phyloP scores from a whole-genome alignment of 164 flowering plant genomes.

The Liriodendron chinense region DNA sequence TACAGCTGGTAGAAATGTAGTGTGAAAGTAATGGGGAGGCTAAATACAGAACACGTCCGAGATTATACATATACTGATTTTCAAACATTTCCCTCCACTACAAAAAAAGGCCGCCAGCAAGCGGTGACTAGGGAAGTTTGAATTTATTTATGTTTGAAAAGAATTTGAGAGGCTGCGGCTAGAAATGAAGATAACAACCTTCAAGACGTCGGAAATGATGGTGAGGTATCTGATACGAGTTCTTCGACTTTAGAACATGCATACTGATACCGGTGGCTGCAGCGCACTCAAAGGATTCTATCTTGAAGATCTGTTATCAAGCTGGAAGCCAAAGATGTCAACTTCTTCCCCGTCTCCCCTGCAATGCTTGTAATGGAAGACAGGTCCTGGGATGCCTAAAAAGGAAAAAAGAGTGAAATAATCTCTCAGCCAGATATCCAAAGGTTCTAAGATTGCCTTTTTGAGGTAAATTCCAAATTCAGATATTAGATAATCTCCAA shows the following conservation, averaged over 20 bases:
- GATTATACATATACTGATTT: neutral
- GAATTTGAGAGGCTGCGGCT: neutral
- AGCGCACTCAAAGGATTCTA: slow-evolving; percentile 60
- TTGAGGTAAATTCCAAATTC: too few relatives aligned
- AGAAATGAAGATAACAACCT: neutral
- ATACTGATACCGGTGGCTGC: neutral
- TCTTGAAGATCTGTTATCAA: slow-evolving; percentile 87
- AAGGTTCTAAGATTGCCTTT: too few relatives aligned
- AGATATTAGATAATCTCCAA: too few relatives aligned
- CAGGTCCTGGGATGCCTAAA: slow-evolving; percentile 89
- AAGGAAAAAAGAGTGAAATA: neutral
- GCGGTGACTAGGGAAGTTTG: neutral
- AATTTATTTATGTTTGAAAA: slow-evolving; percentile 5
- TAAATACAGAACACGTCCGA: neutral
- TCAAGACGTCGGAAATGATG: neutral
- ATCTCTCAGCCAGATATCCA: neutral
- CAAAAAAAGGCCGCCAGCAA: neutral
- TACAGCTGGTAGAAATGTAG: neutral
- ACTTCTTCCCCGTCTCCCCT: slow-evolving; percentile 95
- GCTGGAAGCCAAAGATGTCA: slow-evolving; percentile 68
- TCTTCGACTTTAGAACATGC: neutral
- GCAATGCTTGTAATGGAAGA: slow-evolving; percentile 89
- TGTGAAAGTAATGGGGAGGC: neutral
- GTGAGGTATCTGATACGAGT: neutral
- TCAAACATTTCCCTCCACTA: neutral